Conservation (phyloP, 2,329 filamentous ascomycete species). For the Alternaria longipes region DNA sequence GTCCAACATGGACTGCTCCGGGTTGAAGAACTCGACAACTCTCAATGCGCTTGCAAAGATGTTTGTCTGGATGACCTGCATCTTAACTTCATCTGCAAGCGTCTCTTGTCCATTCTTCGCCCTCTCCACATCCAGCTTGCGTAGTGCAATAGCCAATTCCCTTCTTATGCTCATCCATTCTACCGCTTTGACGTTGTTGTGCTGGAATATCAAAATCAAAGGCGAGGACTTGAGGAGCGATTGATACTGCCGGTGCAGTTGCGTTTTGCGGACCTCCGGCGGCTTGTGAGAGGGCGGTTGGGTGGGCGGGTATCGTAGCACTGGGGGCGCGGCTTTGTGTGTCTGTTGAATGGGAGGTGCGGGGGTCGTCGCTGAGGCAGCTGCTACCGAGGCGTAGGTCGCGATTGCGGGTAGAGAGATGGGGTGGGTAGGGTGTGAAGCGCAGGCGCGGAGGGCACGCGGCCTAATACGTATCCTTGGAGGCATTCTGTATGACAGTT, state of each 20-base stretch:
- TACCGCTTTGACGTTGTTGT: conserved; percentile 77
- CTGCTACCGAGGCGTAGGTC: conserved; percentile 61
- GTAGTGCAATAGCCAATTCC: conserved; percentile 69
- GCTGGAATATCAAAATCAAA: conserved; percentile 85
- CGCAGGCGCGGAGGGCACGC: conserved; percentile 39
- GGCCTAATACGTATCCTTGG: conserved; percentile 50
- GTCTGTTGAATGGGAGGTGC: conserved; percentile 63
- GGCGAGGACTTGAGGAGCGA: conserved; percentile 87
- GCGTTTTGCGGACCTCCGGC: conserved; percentile 87
- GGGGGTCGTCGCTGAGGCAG: conserved; percentile 61
- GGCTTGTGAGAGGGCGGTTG: conserved; percentile 90
- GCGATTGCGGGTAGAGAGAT: conserved; percentile 44
- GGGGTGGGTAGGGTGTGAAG: conserved; percentile 34
- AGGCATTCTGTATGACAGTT: conserved; percentile 41
- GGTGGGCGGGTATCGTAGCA: conserved; percentile 65
- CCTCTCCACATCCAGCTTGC: conserved; percentile 75
- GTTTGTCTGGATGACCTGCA: conserved; percentile 87
- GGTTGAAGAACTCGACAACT: conserved; percentile 80
- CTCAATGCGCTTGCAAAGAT: conserved; percentile 88
- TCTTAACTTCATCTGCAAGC: conserved; percentile 70
- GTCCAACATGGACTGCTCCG: conserved; percentile 34
- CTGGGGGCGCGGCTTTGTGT: conserved; percentile 54
- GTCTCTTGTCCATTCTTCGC: conserved; percentile 62
- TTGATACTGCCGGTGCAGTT: conserved; percentile 86
- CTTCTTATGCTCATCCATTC: conserved; percentile 79